These are phyloP conservation scores for Blastobotrys persicus DNA, from an alignment of 1,139 yeast species.

Conservation along the genomic window DNA sequence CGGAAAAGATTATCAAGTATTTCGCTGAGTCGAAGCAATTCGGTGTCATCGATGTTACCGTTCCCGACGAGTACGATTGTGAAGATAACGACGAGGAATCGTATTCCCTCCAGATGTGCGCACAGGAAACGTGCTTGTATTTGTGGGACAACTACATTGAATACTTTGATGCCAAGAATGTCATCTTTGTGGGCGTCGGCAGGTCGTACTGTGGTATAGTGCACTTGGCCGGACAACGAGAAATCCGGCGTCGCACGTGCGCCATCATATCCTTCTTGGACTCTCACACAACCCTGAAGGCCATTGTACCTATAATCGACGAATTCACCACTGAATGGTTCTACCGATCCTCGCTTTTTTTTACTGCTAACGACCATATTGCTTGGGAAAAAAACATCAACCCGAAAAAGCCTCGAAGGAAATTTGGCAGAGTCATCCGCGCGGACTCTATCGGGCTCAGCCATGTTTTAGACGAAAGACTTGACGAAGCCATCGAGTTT, in stretches of 20 bases:
- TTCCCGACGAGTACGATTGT: constrained; percentile 46
- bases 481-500: constrained; percentile 82
- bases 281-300: constrained; percentile 55
- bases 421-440: constrained; percentile 83
- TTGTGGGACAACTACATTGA: constrained; percentile 90
- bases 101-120: constrained; percentile 16
- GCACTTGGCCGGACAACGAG: constrained; percentile 82
- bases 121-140: constrained; percentile 61
- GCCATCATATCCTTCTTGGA: constrained; percentile 74
- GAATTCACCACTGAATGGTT: constrained; percentile 92
- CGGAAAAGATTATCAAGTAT: constrained; percentile 48
- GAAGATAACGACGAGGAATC: constrained; percentile 14
- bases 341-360: constrained; percentile 78
- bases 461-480: constrained; percentile 75
- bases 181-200: constrained; percentile 85
- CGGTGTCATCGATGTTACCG: constrained; percentile 81
- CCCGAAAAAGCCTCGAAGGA: constrained; percentile 76
- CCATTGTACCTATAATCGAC: constrained; percentile 82
- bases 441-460: constrained; percentile 66
- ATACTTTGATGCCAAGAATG: constrained; percentile 65
- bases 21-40: constrained; percentile 59
- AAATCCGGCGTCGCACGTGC: constrained; percentile 59
- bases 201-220: constrained; percentile 86
- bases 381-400: constrained; percentile 66
- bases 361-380: constrained; percentile 68